A percentile compares a stretch with the other conserved stretches of the same genome.
These are phyloP conservation scores for Aureobasidium sp. DNA, from an alignment of 2,329 filamentous ascomycete species.

Conservation along the genomic window DNA sequence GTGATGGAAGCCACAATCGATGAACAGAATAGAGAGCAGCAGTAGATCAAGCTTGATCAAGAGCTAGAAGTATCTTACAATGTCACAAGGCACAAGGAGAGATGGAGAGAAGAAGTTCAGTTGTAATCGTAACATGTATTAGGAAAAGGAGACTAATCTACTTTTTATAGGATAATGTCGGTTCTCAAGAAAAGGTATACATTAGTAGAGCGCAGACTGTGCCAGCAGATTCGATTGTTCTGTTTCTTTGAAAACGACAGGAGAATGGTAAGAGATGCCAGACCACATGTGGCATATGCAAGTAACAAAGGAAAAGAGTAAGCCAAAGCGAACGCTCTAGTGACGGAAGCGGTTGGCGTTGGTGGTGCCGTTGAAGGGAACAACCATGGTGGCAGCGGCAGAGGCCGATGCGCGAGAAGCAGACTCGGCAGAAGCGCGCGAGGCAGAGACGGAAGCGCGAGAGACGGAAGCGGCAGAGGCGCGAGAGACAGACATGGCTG, in stretches of 20 bases:
- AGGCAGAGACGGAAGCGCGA: slow-evolving; percentile 6
- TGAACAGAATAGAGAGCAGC: too few species aligned
- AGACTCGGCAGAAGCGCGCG: background rate
- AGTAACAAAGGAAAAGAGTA: background rate
- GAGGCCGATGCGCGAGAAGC: slow-evolving; percentile 8
- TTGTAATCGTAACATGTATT: background rate
- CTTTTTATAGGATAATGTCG: slow-evolving; percentile 1
- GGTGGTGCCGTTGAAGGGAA: slow-evolving; percentile 12
- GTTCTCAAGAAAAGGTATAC: background rate
- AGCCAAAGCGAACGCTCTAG: background rate
- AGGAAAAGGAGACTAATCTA: background rate
- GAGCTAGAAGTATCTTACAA: too few species aligned
- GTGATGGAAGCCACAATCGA: too few species aligned
- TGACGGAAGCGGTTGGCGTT: background rate
- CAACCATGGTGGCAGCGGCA: background rate
- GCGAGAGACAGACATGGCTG: background rate
- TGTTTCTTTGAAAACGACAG: background rate
- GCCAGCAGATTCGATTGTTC: background rate
- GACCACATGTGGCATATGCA: slow-evolving; percentile 8
- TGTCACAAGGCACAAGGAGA: background rate
- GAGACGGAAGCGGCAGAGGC: slow-evolving; percentile 3
- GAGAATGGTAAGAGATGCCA: background rate
- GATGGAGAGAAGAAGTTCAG: background rate
- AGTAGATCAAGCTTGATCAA: too few species aligned
- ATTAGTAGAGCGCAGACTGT: background rate